Percentiles rank a stretch among this genome's conserved stretches.
These are phyloP conservation scores for Kuraishia ogatae DNA, from an alignment of 805 yeast species.

Conservation along the genomic window DNA sequence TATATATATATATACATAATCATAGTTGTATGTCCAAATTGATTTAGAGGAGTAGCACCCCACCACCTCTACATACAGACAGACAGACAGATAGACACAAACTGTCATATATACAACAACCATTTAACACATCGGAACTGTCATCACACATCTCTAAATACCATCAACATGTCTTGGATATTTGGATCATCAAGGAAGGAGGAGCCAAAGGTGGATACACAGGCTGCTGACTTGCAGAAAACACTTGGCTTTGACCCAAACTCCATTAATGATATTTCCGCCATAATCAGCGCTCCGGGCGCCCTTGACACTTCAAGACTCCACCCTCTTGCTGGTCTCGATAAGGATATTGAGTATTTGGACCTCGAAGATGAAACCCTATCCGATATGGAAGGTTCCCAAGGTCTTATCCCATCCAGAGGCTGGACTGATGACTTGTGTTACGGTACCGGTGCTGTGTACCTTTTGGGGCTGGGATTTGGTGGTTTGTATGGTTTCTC, in stretches of 20 bases:
- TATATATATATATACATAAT: too few relatives aligned
- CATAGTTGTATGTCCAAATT: too few relatives aligned
- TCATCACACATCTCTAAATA: too few relatives aligned
- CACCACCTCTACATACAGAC: too few relatives aligned
- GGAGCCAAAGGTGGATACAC: slow-evolving; percentile 3
- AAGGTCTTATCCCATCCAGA: slow-evolving; percentile 89
- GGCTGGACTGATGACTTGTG: slow-evolving; percentile 97
- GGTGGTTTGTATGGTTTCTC: slow-evolving; percentile 88
- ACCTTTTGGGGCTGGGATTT: slow-evolving; percentile 72
- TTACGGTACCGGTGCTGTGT: slow-evolving; percentile 95
- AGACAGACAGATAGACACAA: too few relatives aligned
- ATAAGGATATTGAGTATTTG: slow-evolving; percentile 80
- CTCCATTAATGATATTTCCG: slow-evolving; percentile 53
- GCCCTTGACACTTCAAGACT: slow-evolving; percentile 61
- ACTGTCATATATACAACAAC: too few relatives aligned
- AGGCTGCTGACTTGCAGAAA: slow-evolving; percentile 16
- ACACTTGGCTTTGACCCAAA: slow-evolving; percentile 58
- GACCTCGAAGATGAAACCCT: slow-evolving; percentile 83
- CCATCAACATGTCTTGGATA: slow-evolving; percentile 36
- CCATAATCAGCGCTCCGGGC: slow-evolving; percentile 51
- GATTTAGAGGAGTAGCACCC: too few relatives aligned
- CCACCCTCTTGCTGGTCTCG: slow-evolving; percentile 91
- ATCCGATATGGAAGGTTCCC: slow-evolving; percentile 74
- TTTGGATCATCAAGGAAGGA: slow-evolving; percentile 26
- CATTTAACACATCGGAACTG: too few relatives aligned